Conservation (phyloP, 2,329 filamentous ascomycete species). For the Penicillium sp. region DNA sequence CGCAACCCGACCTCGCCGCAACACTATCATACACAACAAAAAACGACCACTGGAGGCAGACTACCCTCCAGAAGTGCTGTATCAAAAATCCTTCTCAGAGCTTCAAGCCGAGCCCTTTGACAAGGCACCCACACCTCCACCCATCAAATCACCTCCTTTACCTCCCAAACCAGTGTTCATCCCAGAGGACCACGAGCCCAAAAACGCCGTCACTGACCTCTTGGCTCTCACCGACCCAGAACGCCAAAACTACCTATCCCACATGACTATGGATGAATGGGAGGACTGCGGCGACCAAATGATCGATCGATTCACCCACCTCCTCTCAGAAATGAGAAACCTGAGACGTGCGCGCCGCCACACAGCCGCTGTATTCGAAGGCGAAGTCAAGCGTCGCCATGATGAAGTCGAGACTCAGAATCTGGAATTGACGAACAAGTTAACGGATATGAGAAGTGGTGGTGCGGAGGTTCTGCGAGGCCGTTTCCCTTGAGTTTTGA, state of each 20-base stretch:
- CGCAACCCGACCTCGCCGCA: constrained; percentile 22
- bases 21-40: constrained; percentile 28
- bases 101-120: constrained; percentile 56
- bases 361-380: constrained; percentile 56
- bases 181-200: constrained; percentile 22
- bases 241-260: constrained; percentile 54
- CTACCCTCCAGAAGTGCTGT: constrained; percentile 50
- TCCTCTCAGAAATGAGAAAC: constrained; percentile 55
- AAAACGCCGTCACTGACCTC: constrained; percentile 42
- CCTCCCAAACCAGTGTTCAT: constrained; percentile 21
- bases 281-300: constrained; percentile 65
- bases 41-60: constrained; percentile 46
- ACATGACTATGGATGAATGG: constrained; percentile 58
- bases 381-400: constrained; percentile 57
- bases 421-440: constrained; percentile 50
- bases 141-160: constrained; percentile 25
- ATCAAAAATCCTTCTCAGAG: constrained; percentile 50
- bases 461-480: constrained; percentile 56
- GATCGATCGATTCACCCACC: constrained; percentile 54
- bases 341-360: constrained; percentile 57
- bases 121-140: constrained; percentile 36
- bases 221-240: constrained; percentile 39
- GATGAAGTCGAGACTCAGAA: constrained; percentile 53
- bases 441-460: constrained; percentile 56
- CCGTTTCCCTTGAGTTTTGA: constrained; percentile 27